A percentile compares a stretch with the other conserved stretches of the same genome.
phyloP scores from a whole-genome alignment of 768 basidiomycete genomes.

The Amanita rubescens region DNA sequence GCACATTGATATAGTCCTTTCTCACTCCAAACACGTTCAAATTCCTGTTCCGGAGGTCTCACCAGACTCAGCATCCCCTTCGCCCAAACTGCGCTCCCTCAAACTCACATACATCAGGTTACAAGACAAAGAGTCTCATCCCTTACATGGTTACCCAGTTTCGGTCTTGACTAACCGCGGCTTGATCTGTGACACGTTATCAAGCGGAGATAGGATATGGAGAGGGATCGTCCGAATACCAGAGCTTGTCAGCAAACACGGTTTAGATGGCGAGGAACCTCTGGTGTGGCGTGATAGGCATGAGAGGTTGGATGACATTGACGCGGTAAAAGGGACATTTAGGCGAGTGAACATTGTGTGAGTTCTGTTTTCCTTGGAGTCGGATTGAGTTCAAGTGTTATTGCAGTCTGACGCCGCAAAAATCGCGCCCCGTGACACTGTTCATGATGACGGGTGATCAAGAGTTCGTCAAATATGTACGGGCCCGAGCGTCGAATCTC shows the following conservation, averaged over 20 bases:
- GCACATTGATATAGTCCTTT: conserved; percentile 35
- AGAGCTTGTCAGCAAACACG: conserved; percentile 14
- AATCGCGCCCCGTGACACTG: conserved; percentile 44
- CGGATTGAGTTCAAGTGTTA: neutral
- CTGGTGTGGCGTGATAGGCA: neutral
- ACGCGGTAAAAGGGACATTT: conserved; percentile 28
- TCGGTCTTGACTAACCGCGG: conserved; percentile 32
- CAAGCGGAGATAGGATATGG: conserved; percentile 32
- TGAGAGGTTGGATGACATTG: conserved; percentile 18
- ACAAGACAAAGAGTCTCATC: neutral
- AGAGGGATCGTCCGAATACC: conserved; percentile 47
- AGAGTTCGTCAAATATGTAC: conserved; percentile 36
- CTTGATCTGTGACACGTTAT: conserved; percentile 32
- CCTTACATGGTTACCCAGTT: neutral
- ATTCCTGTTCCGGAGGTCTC: conserved; percentile 29
- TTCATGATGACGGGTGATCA: conserved; percentile 51
- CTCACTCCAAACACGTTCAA: conserved; percentile 38
- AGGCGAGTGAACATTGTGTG: conserved; percentile 32
- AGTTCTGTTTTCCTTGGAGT: conserved; percentile 10
- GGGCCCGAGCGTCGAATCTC: conserved; percentile 32
- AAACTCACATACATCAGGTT: conserved; percentile 11
- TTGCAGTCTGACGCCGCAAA: conserved; percentile 36
- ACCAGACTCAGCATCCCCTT: conserved; percentile 9
- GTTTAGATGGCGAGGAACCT: conserved; percentile 15
- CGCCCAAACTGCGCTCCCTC: conserved; percentile 6